Percentiles rank a stretch among this genome's conserved stretches.
Conservation (phyloP, 176 grass and related monocot species). For the Zizania latifolia region DNA sequence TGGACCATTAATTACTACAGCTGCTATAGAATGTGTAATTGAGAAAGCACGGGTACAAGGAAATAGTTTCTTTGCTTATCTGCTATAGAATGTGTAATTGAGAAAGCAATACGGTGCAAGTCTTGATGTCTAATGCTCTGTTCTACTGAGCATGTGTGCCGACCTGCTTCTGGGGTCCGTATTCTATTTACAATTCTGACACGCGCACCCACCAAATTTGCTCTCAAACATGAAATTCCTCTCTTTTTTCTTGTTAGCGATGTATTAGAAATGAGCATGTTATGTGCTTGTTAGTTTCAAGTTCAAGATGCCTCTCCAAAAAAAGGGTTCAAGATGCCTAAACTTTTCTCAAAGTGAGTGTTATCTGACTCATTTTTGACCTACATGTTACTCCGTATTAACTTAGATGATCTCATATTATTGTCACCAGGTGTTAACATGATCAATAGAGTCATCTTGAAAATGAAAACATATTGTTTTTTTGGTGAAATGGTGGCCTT, state of each 20-base stretch:
- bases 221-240: background rate
- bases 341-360: background rate
- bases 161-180: background rate
- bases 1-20: background rate
- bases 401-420: too few species aligned
- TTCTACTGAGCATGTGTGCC: background rate
- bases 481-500: too few species aligned
- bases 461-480: too few species aligned
- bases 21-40: background rate
- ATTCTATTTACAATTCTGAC: background rate
- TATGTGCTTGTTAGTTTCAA: too few species aligned
- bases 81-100: background rate
- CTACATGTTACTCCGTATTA: too few species aligned
- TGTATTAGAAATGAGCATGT: background rate
- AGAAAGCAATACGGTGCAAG: background rate
- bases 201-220: background rate
- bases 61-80: background rate
- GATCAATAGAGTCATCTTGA: too few species aligned
- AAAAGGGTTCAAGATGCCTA: background rate
- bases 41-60: background rate
- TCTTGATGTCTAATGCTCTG: background rate
- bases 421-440: too few species aligned
- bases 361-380: too few species aligned
- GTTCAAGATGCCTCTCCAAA: too few species aligned
- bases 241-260: slow-evolving; percentile 6